Conservation (phyloP, 2,329 filamentous ascomycete genomes). For the Rhynchosporium agropyri region DNA sequence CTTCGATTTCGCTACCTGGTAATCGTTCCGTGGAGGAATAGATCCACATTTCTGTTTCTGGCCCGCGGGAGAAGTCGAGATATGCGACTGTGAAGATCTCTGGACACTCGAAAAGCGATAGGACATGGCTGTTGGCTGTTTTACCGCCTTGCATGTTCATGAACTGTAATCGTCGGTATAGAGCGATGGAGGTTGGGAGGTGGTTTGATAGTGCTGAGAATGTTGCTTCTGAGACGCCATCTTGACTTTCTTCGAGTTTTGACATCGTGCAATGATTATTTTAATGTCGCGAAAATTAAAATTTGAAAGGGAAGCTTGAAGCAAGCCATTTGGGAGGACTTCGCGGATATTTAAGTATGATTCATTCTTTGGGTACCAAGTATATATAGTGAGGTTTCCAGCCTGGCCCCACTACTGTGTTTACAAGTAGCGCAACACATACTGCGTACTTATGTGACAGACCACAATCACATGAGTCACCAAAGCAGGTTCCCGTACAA, state of each 20-base stretch:
- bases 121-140: slow-evolving; percentile 48
- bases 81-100: slow-evolving; percentile 58
- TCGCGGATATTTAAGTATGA: neutral
- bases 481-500: neutral
- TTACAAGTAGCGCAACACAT: neutral
- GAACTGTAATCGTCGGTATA: slow-evolving; percentile 66
- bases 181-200: slow-evolving; percentile 60
- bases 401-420: slow-evolving; percentile 6
- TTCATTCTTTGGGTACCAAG: neutral
- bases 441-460: too few relatives aligned
- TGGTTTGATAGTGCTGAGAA: slow-evolving; percentile 48
- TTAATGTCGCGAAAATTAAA: too few relatives aligned
- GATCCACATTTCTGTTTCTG: slow-evolving; percentile 67
- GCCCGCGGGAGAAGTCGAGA: slow-evolving; percentile 60
- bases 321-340: neutral
- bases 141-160: slow-evolving; percentile 48
- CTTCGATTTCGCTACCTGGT: slow-evolving; percentile 6
- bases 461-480: too few relatives aligned
- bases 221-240: neutral
- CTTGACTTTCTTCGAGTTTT: neutral
- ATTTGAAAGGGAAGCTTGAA: neutral
- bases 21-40: slow-evolving; percentile 53
- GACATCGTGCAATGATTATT: neutral
- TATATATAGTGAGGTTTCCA: too few relatives aligned
- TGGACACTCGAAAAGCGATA: slow-evolving; percentile 36